phyloP scores from a whole-genome alignment of 768 basidiomycete species.

The Termitomyces sp. region DNA sequence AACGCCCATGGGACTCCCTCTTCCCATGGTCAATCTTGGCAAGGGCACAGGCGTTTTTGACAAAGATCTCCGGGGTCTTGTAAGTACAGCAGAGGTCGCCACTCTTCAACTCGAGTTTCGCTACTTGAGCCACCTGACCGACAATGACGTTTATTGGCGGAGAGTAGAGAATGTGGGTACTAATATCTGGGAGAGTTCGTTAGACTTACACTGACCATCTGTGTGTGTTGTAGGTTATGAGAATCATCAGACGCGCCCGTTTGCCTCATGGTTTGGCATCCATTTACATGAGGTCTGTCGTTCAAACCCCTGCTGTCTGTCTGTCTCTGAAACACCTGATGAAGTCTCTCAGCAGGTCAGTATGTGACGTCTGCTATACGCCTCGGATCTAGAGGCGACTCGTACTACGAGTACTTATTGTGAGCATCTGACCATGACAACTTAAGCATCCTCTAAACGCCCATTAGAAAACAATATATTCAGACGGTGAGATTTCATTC shows the following conservation, averaged over 20 bases:
- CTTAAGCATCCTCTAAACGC: neutral
- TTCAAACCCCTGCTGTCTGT: neutral
- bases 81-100: conserved; percentile 83
- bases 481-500: conserved; percentile 57
- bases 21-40: conserved; percentile 76
- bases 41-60: conserved; percentile 59
- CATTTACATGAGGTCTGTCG: conserved; percentile 73
- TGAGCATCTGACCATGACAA: conserved; percentile 28
- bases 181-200: neutral
- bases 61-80: conserved; percentile 54
- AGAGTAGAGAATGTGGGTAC: conserved; percentile 65
- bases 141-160: conserved; percentile 77
- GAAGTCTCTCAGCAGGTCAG: conserved; percentile 38
- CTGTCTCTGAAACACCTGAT: neutral
- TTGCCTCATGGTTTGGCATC: conserved; percentile 76
- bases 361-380: conserved; percentile 72
- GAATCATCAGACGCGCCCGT: conserved; percentile 59
- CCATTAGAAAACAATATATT: conserved; percentile 67
- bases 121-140: conserved; percentile 80
- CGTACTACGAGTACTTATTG: conserved; percentile 91
- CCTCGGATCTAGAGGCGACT: conserved; percentile 89
- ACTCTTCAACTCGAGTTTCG: conserved; percentile 90
- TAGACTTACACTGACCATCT: neutral
- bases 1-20: conserved; percentile 77
- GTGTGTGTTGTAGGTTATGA: conserved; percentile 49